Evolutionary conservation across 257 asterid species (phyloP).

Genomic region (Nicotiana attenuata): DNA sequence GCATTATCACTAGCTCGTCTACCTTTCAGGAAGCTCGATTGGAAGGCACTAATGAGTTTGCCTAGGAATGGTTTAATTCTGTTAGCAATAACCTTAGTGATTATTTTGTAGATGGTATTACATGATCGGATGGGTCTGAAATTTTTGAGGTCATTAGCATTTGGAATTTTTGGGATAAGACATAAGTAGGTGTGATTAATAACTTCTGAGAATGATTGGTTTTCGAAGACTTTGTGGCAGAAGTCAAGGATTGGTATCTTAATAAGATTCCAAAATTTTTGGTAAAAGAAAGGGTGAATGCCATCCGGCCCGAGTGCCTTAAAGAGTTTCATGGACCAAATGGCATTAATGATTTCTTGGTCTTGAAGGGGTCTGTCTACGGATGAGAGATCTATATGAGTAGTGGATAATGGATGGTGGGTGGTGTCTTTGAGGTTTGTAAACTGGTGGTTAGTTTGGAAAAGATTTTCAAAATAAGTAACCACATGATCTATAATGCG

Average conservation of each 20-base stretch:
- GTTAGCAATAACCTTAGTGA: neutral
- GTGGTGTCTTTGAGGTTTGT: fast-evolving
- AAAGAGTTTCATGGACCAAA: neutral
- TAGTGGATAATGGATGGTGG: neutral
- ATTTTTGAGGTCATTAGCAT: too few species aligned
- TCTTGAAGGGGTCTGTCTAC: neutral
- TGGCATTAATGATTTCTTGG: fast-evolving
- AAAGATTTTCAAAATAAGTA: neutral
- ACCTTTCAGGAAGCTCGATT: too few species aligned
- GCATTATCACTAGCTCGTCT: too few species aligned
- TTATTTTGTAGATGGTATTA: too few species aligned
- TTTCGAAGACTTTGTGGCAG: neutral
- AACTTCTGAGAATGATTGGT: neutral
- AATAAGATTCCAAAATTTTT: too few species aligned
- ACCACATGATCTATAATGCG: fast-evolving
- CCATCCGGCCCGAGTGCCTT: neutral
- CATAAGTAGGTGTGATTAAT: too few species aligned
- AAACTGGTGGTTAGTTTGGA: neutral
- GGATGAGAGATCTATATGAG: neutral
- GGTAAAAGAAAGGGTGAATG: neutral
- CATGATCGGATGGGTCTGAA: neutral
- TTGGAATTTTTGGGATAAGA: neutral
- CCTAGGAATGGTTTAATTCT: neutral
- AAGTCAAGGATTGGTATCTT: too few species aligned
- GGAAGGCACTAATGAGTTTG: neutral